These are phyloP conservation scores for Fusarium setosum DNA, from an alignment of 2,329 filamentous ascomycete species.

Conservation along the genomic window DNA sequence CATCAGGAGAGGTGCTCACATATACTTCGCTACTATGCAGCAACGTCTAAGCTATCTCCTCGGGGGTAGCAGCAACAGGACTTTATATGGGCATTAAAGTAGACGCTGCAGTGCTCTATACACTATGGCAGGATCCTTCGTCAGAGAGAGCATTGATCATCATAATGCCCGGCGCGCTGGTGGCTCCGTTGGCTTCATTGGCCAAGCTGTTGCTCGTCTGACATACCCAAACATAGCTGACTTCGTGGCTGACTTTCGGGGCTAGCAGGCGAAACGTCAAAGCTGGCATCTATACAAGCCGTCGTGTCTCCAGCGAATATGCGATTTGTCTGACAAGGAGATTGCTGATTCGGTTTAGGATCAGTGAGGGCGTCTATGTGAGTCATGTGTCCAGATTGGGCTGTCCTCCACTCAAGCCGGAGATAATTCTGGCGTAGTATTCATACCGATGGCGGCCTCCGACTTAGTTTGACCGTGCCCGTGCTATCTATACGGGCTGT, in stretches of 20 bases:
- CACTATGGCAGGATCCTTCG: neutral
- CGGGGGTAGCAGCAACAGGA: neutral
- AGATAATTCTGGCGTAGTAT: constrained; percentile 12
- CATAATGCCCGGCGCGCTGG: constrained; percentile 1
- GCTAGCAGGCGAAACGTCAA: neutral
- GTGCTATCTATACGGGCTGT: constrained; percentile 14
- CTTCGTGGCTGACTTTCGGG: constrained; percentile 3
- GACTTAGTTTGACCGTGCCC: constrained; percentile 13
- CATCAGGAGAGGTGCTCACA: neutral
- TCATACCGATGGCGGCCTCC: constrained; percentile 1
- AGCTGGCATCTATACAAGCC: neutral
- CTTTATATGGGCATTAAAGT: neutral
- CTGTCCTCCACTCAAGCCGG: constrained; percentile 1
- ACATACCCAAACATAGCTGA: neutral
- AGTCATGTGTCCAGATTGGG: constrained; percentile 2
- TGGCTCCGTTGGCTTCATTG: neutral
- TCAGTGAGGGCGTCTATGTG: constrained; percentile 5
- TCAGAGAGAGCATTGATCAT: constrained; percentile 8
- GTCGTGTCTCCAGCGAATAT: neutral
- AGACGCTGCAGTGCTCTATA: neutral
- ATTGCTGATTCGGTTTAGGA: constrained; percentile 2
- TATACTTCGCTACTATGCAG: neutral
- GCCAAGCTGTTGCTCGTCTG: constrained; percentile 9
- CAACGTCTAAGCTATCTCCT: constrained; percentile 2
- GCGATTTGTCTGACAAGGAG: neutral